Base-by-base conservation (phyloP, 2,329 filamentous ascomycete genomes). In the Diplocarpon mali region DNA sequence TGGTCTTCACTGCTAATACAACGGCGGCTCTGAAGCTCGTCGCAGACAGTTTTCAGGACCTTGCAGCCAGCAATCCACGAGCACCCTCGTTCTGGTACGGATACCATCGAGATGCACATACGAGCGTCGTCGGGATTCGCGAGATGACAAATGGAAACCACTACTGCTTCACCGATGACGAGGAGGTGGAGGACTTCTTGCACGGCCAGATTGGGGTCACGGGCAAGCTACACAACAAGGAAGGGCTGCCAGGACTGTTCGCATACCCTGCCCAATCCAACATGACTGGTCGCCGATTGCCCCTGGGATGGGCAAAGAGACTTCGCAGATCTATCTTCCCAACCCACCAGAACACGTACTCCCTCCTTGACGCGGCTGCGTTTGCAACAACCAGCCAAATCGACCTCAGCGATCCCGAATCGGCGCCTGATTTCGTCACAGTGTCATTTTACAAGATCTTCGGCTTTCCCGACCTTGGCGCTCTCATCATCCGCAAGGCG, bases 361-460 rank as follows among this genome's bases (percentile, higher is more conserved):
- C 84, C 0, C 65, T 95, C n/a, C 68, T 95, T 10, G 90, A 96
- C 62, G 88, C 85, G 10, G 88, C 90, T 2, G 85, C 87, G 0
- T 70, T 86, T 7, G 81, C 79, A 9, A 80, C 86, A 8, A 95
- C 88, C 0, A 78, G 83, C 2, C 78, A 78, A 1, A 68, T 95
- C 2, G 76, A 92, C 55, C 67, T 96, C 2, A 69, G 75, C 42
- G 67, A 84, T 52, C 55, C 72, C 0, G 67, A 70, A 0, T 58
- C 66, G 1, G 79, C 83, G 0, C 85, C 90, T 1, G 90, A 95
- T 60, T 95, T 95, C 54, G 81, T 78, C 0, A 83, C 85, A 0
- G 58, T 95, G 30, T 95, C 88, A 60, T 79, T 96, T 50, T 93
- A 95, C 67, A 96, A 96, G 64, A 89, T 95, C 11, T 95, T 95